Percentiles rank a stretch among this genome's conserved stretches.
Conservation (phyloP, 2,329 filamentous ascomycete genomes). For the Pseudogymnoascus sp. region DNA sequence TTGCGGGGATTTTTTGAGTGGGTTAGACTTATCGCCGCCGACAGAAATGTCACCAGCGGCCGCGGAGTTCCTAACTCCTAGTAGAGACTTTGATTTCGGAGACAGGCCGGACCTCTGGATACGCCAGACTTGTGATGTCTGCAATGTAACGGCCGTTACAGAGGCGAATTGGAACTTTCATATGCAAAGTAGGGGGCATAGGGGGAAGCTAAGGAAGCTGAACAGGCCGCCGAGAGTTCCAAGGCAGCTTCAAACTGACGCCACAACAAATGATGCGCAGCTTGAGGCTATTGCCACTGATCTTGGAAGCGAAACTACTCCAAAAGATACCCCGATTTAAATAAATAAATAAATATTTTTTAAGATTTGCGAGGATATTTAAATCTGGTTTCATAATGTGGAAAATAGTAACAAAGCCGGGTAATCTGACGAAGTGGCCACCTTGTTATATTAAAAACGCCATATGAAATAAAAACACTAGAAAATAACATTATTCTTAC, state of each 20-base stretch:
- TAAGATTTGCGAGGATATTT: background rate
- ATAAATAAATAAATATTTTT: background rate
- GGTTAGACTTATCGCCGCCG: constrained; percentile 35
- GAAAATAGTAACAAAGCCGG: background rate
- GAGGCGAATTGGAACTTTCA: constrained; percentile 46
- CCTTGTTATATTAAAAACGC: background rate
- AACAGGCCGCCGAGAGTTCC: background rate
- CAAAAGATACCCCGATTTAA: background rate
- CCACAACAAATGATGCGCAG: background rate
- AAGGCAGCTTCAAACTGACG: background rate
- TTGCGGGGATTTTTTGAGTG: constrained; percentile 55
- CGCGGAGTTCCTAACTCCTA: constrained; percentile 48
- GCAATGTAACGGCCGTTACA: constrained; percentile 55
- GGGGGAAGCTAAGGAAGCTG: constrained; percentile 23
- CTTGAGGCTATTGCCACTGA: background rate
- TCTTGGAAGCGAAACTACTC: background rate
- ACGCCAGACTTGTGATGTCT: constrained; percentile 62
- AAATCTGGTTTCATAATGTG: background rate
- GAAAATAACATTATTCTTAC: background rate
- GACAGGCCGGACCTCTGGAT: constrained; percentile 39
- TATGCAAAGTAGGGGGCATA: constrained; percentile 38
- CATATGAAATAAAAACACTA: background rate
- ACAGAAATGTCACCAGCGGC: constrained; percentile 53
- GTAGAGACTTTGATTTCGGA: constrained; percentile 41
- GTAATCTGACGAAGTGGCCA: background rate